Base-by-base conservation (phyloP, 106 monocot species). In the Vanilla planifolia region DNA sequence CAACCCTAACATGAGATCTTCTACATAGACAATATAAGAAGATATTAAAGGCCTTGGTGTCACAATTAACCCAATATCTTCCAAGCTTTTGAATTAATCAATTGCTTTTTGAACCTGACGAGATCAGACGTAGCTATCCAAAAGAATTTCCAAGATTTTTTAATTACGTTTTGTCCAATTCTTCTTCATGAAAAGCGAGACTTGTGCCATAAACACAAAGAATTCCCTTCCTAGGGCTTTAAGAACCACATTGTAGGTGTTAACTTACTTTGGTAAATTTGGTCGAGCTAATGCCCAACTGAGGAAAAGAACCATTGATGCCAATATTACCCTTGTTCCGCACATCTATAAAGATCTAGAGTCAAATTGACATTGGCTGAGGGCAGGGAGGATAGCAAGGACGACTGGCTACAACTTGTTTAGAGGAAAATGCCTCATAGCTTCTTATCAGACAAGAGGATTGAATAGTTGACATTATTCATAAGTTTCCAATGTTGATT, bases 151-250 rank as follows among this genome's bases (percentile, higher is more conserved):
- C 62, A 98, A 20, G 5, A 81, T 98, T 23, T 24, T n/a, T 10
- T 47, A 61, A 66, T 79, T 52, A 24, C 78, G 88, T 23, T 42
- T 26, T 16, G 92, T 25, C 13, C 71, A 77, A 64, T 81, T 62
- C 6, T 60, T 64, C 51, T 60, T 84, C 91, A 91, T 88, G 45
- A 66, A 40, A 62, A 59, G 25, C 60, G 81, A 67, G 19, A 85
- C 33, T 43, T 68, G 72, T 50, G 81, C 83, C 64, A 88, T 53
- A 44, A 69, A 81, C 2, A 5, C 30, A 37, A 98, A 92, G 47
- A 88, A 98, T 27, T 79, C 88, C 63, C 91, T 91, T n/a, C n/a
- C 88, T 25, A 98, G 57, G 2, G 84, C 74, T 55, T 77, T 87
- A 17, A 98, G 60, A 30, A 91, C 42, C 9, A 79, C 57, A 62